A percentile compares a stretch with the other conserved stretches of the same genome.
Conservation (phyloP, 202 grass and related monocot species). For the Musa balbisiana region DNA sequence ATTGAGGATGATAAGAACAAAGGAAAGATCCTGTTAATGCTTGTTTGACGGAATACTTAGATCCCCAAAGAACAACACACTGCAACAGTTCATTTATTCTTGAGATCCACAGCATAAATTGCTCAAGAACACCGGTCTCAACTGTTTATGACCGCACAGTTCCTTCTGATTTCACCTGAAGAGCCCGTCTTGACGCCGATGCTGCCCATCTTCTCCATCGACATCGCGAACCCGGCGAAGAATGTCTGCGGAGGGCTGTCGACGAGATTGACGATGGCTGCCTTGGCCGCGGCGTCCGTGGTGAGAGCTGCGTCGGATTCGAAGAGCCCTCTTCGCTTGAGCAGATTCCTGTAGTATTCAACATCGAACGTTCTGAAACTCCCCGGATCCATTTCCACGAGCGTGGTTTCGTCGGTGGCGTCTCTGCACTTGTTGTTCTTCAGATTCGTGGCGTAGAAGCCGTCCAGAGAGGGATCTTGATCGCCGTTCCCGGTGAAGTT, state of each 20-base stretch:
- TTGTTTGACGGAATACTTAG: too few species aligned
- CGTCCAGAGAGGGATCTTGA: constrained; percentile 59
- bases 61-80: background rate
- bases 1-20: too few species aligned
- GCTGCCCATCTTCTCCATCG: constrained; percentile 67
- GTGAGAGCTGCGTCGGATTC: constrained; percentile 71
- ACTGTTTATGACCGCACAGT: constrained; percentile 48
- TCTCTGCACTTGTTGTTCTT: constrained; percentile 49
- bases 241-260: constrained; percentile 31
- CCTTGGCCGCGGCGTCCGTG: constrained; percentile 32
- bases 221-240: constrained; percentile 61
- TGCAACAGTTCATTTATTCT: background rate
- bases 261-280: constrained; percentile 31
- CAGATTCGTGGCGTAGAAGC: constrained; percentile 47
- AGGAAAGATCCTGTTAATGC: too few species aligned
- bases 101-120: background rate
- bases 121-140: background rate
- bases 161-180: constrained; percentile 69
- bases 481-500: constrained; percentile 76
- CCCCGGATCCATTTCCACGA: constrained; percentile 91
- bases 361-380: constrained; percentile 84
- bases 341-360: constrained; percentile 53
- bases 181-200: constrained; percentile 60
- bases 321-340: constrained; percentile 80
- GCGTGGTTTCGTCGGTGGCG: constrained; percentile 47